phyloP scores from a whole-genome alignment of 73 alveolate genomes.

The Urostyla sp. region DNA sequence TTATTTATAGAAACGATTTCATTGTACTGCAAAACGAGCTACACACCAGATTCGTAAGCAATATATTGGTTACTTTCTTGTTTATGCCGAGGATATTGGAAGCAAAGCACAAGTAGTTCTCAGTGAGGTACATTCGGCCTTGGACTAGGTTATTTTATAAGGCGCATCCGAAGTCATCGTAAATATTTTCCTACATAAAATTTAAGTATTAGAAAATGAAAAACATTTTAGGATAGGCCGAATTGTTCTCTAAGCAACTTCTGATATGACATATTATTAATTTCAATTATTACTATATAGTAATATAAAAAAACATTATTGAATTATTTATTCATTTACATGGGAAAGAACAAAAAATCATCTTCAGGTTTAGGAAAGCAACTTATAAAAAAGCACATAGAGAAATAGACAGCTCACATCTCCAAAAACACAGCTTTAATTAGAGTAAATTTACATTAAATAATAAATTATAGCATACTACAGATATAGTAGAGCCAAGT shows the following conservation, averaged over 20 bases:
- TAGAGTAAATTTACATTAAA: not conserved
- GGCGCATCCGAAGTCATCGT: slow-evolving; percentile 36
- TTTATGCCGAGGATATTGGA: slow-evolving; percentile 9
- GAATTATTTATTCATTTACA: too few species aligned
- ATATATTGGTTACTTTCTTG: not conserved
- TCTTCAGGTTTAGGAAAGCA: slow-evolving; percentile 54
- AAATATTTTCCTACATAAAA: slow-evolving; percentile 10
- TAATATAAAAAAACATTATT: too few species aligned
- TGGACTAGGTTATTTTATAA: not conserved
- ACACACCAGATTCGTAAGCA: not conserved
- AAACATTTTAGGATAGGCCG: slow-evolving; percentile 11
- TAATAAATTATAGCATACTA: slow-evolving; percentile 17
- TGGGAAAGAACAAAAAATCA: slow-evolving; percentile 34
- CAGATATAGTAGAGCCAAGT: slow-evolving; percentile 4
- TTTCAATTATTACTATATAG: too few species aligned
- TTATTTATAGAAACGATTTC: not conserved
- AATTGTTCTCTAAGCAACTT: slow-evolving; percentile 13
- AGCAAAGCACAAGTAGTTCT: slow-evolving; percentile 10
- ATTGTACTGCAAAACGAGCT: not conserved
- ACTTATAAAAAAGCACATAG: slow-evolving; percentile 51
- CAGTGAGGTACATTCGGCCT: slow-evolving; percentile 18
- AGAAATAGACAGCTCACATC: not conserved
- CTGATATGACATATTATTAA: slow-evolving; percentile 1
- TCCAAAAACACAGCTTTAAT: not conserved
- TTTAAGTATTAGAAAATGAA: not conserved